These are phyloP conservation scores for Neurospora sp. DNA, from an alignment of 2,329 filamentous ascomycete species.

Conservation along the genomic window DNA sequence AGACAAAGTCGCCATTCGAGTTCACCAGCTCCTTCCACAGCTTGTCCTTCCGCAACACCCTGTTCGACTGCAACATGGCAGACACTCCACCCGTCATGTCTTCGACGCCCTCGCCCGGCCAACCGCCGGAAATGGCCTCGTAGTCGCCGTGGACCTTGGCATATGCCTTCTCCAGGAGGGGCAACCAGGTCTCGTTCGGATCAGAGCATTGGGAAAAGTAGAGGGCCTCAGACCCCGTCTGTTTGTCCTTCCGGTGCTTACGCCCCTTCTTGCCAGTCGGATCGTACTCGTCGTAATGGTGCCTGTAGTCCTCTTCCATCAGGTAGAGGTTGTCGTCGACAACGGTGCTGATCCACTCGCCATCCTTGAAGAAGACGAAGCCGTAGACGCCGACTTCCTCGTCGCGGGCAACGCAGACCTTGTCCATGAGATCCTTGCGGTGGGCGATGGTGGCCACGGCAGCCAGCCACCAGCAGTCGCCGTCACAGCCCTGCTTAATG, in stretches of 20 bases:
- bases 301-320: slow-evolving; percentile 37
- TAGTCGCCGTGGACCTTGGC: slow-evolving; percentile 71
- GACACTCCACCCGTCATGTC: slow-evolving; percentile 47
- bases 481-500: slow-evolving; percentile 37
- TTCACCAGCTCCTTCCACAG: slow-evolving; percentile 62
- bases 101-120: slow-evolving; percentile 42
- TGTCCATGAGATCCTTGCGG: slow-evolving; percentile 52
- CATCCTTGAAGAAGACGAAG: slow-evolving; percentile 62
- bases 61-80: slow-evolving; percentile 42
- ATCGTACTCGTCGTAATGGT: slow-evolving; percentile 28
- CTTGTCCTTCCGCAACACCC: slow-evolving; percentile 54
- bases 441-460: slow-evolving; percentile 59
- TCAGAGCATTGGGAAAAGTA: slow-evolving; percentile 62
- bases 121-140: slow-evolving; percentile 55
- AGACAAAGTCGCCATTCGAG: slow-evolving; percentile 58
- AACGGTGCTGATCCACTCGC: slow-evolving; percentile 62
- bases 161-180: slow-evolving; percentile 64
- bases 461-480: slow-evolving; percentile 67
- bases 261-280: slow-evolving; percentile 42
- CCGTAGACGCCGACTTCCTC: slow-evolving; percentile 63
- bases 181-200: slow-evolving; percentile 64
- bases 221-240: slow-evolving; percentile 58
- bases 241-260: slow-evolving; percentile 50
- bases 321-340: slow-evolving; percentile 63
- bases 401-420: slow-evolving; percentile 56